Conservation (phyloP, 257 asterid genomes). For the Echites panduratus region DNA sequence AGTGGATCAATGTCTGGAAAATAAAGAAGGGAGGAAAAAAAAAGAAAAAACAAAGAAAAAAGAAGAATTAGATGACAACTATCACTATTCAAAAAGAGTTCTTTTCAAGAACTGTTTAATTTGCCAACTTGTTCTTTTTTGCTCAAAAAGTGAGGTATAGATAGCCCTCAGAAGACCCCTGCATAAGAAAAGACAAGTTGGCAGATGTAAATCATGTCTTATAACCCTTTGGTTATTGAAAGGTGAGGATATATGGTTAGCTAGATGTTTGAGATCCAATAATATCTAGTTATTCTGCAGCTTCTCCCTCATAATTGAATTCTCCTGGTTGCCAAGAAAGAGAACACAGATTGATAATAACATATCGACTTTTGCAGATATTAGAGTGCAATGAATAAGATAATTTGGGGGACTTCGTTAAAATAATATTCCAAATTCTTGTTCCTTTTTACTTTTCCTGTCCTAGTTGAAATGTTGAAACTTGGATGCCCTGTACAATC, state of each 20-base stretch:
- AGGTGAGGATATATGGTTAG: not conserved
- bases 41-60: not conserved
- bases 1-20: constrained; percentile 7
- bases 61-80: not conserved
- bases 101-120: constrained; percentile 1
- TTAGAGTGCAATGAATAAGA: too few species aligned
- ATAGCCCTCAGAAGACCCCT: not conserved
- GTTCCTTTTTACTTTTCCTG: too few species aligned
- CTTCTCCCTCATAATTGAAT: not conserved
- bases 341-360: not conserved
- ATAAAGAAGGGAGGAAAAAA: not conserved
- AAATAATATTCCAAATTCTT: too few species aligned
- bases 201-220: not conserved
- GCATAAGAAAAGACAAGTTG: not conserved
- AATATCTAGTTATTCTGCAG: not conserved
- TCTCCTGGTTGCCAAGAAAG: not conserved
- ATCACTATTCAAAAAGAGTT: not conserved
- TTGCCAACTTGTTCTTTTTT: not conserved
- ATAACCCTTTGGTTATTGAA: constrained; percentile 1
- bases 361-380: not conserved
- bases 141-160: not conserved
- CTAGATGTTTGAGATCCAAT: not conserved
- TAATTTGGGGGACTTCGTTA: too few species aligned
- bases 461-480: too few species aligned
- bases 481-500: too few species aligned